A percentile compares a stretch with the other conserved stretches of the same genome.
These are phyloP conservation scores for Dendrothele bispora DNA, from an alignment of 768 basidiomycete genomes.

Conservation along the genomic window DNA sequence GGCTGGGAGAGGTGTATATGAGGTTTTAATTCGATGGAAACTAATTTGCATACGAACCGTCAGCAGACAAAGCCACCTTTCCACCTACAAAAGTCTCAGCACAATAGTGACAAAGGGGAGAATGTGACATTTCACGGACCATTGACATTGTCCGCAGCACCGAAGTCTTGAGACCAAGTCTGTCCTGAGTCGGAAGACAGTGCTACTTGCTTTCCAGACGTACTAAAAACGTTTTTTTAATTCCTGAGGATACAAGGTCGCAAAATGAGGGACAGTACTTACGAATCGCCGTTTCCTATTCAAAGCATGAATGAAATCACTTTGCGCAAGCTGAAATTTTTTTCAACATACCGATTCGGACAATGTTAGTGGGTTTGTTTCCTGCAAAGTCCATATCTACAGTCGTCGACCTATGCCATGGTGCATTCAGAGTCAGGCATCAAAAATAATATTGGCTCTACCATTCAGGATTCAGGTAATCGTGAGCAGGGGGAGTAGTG, in stretches of 20 bases:
- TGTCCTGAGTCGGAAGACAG: slow-evolving; percentile 35
- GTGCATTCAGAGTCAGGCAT: no score
- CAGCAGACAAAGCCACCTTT: slow-evolving; percentile 45
- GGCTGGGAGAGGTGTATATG: no score
- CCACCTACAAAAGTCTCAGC: slow-evolving; percentile 9
- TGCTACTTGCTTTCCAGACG: slow-evolving; percentile 54
- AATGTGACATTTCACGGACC: slow-evolving; percentile 3
- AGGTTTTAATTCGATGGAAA: no score
- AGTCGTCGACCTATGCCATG: no score
- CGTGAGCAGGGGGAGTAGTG: slow-evolving; percentile 27
- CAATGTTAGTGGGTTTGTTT: slow-evolving; percentile 35
- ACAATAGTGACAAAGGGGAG: not conserved
- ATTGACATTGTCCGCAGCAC: slow-evolving; percentile 45
- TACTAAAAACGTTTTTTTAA: slow-evolving; percentile 29
- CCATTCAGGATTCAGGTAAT: slow-evolving; percentile 35
- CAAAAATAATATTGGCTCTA: no score
- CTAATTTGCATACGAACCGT: no score
- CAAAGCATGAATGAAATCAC: no score
- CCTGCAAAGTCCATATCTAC: slow-evolving; percentile 45
- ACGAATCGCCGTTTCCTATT: slow-evolving; percentile 52
- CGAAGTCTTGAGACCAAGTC: slow-evolving; percentile 49
- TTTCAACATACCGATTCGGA: no score
- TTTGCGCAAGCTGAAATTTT: no score
- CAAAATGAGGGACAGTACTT: no score
- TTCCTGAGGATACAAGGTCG: no score